A percentile compares a stretch with the other conserved stretches of the same genome.
Conservation (phyloP, 2,329 filamentous ascomycete species). For the Arthrobotrys entomopaga region DNA sequence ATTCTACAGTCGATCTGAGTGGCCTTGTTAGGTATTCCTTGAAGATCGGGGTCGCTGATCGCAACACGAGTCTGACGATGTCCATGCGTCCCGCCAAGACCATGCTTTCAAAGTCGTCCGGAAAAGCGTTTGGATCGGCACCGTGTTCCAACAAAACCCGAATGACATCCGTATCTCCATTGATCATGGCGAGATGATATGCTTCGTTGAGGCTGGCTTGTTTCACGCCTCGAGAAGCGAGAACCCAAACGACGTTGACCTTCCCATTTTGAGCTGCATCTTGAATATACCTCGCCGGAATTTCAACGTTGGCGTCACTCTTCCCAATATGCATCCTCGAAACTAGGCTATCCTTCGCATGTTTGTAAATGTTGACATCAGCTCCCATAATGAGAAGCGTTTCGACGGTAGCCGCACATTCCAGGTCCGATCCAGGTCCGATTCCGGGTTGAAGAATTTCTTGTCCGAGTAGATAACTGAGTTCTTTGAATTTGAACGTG, state of each 20-base stretch:
- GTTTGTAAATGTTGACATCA: constrained; percentile 48
- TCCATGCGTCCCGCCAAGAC: constrained; percentile 25
- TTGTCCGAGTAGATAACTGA: constrained; percentile 30
- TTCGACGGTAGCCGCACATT: constrained; percentile 45
- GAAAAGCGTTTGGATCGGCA: constrained; percentile 43
- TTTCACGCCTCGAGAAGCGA: constrained; percentile 36
- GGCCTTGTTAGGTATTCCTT: constrained; percentile 28
- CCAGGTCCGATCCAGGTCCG: constrained; percentile 19
- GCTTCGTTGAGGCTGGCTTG: constrained; percentile 42
- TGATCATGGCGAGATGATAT: constrained; percentile 45
- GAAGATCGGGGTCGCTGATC: constrained; percentile 22
- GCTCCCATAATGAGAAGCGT: constrained; percentile 42
- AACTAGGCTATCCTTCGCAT: constrained; percentile 40
- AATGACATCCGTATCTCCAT: constrained; percentile 27
- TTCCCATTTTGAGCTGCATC: constrained; percentile 45
- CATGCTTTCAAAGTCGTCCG: constrained; percentile 33
- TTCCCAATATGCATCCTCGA: constrained; percentile 47
- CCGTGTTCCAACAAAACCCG: constrained; percentile 42
- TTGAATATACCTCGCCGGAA: constrained; percentile 44
- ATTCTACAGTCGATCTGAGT: constrained; percentile 25
- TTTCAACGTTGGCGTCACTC: constrained; percentile 48
- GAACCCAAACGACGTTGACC: constrained; percentile 42
- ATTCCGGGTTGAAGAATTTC: constrained; percentile 25
- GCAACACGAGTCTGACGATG: constrained; percentile 38
- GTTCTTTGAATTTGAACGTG: constrained; percentile 46